Evolutionary conservation across 441 rosid species (phyloP).

Genomic region (Pelargonium australe): DNA sequence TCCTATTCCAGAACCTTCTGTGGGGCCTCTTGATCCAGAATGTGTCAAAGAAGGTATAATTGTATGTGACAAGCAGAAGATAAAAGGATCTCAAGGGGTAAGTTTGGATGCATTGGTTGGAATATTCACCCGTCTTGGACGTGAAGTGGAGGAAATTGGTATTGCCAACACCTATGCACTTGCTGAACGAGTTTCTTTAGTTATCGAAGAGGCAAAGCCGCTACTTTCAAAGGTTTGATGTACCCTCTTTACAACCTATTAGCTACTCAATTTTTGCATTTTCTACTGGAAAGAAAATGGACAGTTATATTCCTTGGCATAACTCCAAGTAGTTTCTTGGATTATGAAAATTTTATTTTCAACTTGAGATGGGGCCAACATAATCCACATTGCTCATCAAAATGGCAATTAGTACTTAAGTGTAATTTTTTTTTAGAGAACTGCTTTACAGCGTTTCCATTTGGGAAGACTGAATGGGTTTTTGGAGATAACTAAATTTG

Average conservation of each 20-base stretch:
- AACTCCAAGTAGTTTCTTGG: neutral
- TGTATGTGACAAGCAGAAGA: conserved; percentile 80
- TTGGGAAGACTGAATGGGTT: no score
- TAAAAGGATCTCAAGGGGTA: conserved; percentile 78
- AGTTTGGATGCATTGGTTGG: conserved; percentile 89
- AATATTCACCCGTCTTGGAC: conserved; percentile 81
- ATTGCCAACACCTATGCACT: conserved; percentile 52
- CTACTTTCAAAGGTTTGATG: conserved; percentile 72
- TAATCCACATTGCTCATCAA: no score
- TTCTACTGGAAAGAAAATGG: conserved; percentile 3
- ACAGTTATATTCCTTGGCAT: neutral
- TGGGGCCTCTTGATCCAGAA: conserved; percentile 66
- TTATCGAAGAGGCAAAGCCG: conserved; percentile 83
- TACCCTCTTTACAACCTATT: conserved; percentile 21
- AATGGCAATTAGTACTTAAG: no score
- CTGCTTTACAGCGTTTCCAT: no score
- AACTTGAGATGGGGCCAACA: neutral
- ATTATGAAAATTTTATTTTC: neutral
- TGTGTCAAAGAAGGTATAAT: conserved; percentile 78
- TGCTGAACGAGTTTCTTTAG: conserved; percentile 72
- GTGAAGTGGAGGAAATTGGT: conserved; percentile 79
- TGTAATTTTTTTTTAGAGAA: no score
- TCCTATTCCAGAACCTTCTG: conserved; percentile 81
- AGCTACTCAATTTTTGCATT: neutral
- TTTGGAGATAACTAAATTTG: no score